Base-by-base conservation (phyloP, 2,329 filamentous ascomycete genomes). In the Curvularia hawaiiensis region DNA sequence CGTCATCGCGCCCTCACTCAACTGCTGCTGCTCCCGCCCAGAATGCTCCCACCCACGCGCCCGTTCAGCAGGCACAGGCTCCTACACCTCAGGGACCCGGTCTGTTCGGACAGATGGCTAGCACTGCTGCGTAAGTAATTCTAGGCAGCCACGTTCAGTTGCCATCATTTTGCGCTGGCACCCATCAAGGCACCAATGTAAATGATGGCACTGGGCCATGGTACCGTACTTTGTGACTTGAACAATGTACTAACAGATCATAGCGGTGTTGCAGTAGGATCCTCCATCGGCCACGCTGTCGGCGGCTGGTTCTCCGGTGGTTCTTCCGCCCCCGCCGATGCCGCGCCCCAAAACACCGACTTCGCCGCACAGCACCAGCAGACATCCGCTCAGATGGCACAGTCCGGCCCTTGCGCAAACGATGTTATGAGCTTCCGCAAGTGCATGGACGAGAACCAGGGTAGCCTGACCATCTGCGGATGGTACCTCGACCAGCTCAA, bases 401-500 rank as follows among this genome's bases (percentile, higher is more conserved):
- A 64, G 49, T 54, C 64, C 44, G 71, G 70, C 26, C 74, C 70
- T 77, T 99, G 95, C 81, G 87, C 87, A 63, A 86, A 83, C 53
- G 92, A 95, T 69, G 88, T 92, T 53, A 87, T 88, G 79, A 87
- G 85, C 80, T 98, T 99, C 84, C 93, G 92, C 72, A 90, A 89
- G 82, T 99, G 95, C 85, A 90, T 99, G 89, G 93, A 98, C 78
- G 91, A 98, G 75, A 90, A 99, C 79, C 83, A 88, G 75, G 95
- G 95, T 68, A 92, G 95, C 80, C 88, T 99, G 89, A 89, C 90
- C 75, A 96, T 97, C 75, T 99, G 95, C 82, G 90, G 90, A 67
- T 99, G 94, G 93, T 99, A 99, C 79, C 82, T 99, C 71, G 95
- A 99, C 78, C 94, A 99, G 85, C 84, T 99, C 41, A 82, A 82